Evolutionary conservation across 2,329 filamentous ascomycete species (phyloP), one percentile per base, ranked within the genome.

Genomic region (Penicillium polonicum): DNA sequence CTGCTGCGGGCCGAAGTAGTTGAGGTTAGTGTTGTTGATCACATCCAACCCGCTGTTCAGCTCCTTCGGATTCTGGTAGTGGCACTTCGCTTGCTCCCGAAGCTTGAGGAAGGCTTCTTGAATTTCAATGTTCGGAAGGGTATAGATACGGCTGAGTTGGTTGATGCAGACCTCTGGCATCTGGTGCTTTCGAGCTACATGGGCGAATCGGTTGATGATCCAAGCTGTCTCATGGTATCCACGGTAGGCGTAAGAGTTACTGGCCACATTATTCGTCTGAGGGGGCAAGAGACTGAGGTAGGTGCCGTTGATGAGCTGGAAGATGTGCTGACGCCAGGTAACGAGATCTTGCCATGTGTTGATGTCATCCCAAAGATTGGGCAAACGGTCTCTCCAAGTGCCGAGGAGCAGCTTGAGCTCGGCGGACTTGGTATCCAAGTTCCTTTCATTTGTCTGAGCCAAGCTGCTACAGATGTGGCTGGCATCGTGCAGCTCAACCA

Each of bases 291-390:
- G 83, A 53, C 87, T 85, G 12, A 99, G 84, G 70, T 99, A 99
- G 0, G 92, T 96, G 48, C 85, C 86, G 73, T 99, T 99, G 78
- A 99, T 97, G 25, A 99, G 84, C 57, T 92, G 89, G 79, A 99
- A 99, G 60, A 99, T 97, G 75, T 99, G 94, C 73, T 99, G 95
- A 65, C 94, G 87, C 94, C 94, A 99, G 1, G 94, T 99, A n/a
- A 99, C 94, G 41, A 99, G 81, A 72, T 99, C 95, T 74, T 99
- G 94, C 94, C 94, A 99, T 39, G 94, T 91, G 63, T 95, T 96
- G 74, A 99, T 99, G 73, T 99, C 94, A 73, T 99, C 94, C 94
- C 94, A 99, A 4, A 96, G 89, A 70, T 99, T 99, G 2, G 94
- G 94, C 52, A 99, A 79, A 48, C 94, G 86, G 72, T 99, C 94